phyloP scores from a whole-genome alignment of 2,329 filamentous ascomycete genomes.

The Microdochium nivale region DNA sequence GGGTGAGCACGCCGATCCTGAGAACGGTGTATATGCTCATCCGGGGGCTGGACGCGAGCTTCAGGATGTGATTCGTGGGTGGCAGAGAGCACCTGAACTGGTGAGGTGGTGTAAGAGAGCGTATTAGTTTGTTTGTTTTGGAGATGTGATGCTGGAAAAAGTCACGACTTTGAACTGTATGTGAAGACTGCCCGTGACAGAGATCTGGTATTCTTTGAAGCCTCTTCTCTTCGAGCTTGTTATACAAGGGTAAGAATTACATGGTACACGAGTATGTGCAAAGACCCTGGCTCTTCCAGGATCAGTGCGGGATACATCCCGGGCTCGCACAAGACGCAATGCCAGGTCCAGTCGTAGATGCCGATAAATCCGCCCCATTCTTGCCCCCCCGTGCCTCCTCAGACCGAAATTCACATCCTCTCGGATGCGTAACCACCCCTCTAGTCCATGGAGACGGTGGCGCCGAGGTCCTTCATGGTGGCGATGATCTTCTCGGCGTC shows the following conservation, averaged over 20 bases:
- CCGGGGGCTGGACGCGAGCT: conserved; percentile 21
- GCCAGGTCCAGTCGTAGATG: background rate
- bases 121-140: too few relatives aligned
- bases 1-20: conserved; percentile 18
- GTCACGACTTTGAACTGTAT: background rate
- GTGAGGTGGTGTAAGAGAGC: too few relatives aligned
- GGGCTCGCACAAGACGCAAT: background rate
- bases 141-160: too few relatives aligned
- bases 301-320: too few relatives aligned
- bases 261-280: conserved; percentile 1
- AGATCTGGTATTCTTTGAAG: background rate
- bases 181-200: background rate
- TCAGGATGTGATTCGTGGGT: conserved; percentile 3
- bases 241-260: conserved; percentile 8
- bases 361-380: background rate
- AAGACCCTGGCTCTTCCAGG: background rate
- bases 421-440: conserved; percentile 3
- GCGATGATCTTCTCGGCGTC: conserved; percentile 98
- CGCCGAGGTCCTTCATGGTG: conserved; percentile 87
- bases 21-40: conserved; percentile 30
- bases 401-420: background rate
- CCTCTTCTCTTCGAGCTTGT: conserved; percentile 5
- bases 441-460: conserved; percentile 86
- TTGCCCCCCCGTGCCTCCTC: background rate
- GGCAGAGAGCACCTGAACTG: background rate